A percentile compares a stretch with the other conserved stretches of the same genome.
Evolutionary conservation across 768 basidiomycete species (phyloP).

Genomic region (Plicaturopsis crispa): DNA sequence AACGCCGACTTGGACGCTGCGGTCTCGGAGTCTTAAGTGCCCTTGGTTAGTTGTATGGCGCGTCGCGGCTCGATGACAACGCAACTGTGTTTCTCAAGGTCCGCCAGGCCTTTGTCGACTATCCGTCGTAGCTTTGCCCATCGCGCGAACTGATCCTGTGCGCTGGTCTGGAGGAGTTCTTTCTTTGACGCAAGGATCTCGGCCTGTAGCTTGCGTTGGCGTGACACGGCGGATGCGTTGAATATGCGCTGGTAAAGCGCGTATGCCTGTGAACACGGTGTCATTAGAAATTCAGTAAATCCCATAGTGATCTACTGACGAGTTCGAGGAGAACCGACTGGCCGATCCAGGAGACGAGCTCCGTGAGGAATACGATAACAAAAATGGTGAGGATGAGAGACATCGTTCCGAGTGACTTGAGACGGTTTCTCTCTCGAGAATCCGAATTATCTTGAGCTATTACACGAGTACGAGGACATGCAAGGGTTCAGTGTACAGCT

Average conservation of each 20-base stretch:
- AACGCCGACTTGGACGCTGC: slow-evolving; percentile 58
- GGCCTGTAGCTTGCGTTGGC: slow-evolving; percentile 68
- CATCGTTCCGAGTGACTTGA: no score
- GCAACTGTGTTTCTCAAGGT: slow-evolving; percentile 87
- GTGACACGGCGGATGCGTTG: slow-evolving; percentile 41
- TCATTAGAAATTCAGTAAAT: slow-evolving; percentile 4
- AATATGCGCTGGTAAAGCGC: slow-evolving; percentile 61
- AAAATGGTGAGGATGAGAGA: slow-evolving; percentile 80
- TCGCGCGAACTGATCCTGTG: slow-evolving; percentile 97
- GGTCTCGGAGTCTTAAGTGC: no score
- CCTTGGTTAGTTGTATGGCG: no score
- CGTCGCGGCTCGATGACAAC: no score
- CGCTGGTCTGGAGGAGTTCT: slow-evolving; percentile 83
- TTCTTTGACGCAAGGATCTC: slow-evolving; percentile 76
- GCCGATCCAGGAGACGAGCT: slow-evolving; percentile 85
- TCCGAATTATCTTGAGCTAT: no score
- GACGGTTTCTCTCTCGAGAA: no score
- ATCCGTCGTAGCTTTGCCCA: slow-evolving; percentile 92
- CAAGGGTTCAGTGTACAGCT: no score
- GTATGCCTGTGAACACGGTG: slow-evolving; percentile 51
- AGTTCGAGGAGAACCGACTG: slow-evolving; percentile 75
- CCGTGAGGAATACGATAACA: slow-evolving; percentile 70
- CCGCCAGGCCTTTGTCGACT: slow-evolving; percentile 86
- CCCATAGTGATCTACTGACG: slow-evolving; percentile 38
- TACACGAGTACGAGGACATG: no score